A percentile compares a stretch with the other conserved stretches of the same genome.
These are phyloP conservation scores for Aphanocladium album DNA, from an alignment of 2,329 filamentous ascomycete species.

Conservation along the genomic window DNA sequence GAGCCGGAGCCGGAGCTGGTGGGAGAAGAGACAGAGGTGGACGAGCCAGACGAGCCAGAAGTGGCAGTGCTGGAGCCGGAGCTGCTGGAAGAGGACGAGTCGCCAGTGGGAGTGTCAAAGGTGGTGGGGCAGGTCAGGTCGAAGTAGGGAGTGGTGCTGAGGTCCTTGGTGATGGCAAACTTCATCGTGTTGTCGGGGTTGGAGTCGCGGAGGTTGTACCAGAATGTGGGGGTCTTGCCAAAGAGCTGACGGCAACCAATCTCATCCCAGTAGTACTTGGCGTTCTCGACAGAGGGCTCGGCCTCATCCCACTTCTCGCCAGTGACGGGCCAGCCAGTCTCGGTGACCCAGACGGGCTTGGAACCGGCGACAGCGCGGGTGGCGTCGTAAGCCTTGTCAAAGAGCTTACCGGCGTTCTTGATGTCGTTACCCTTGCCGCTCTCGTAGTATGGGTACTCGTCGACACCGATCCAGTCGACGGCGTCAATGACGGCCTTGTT, in stretches of 20 bases:
- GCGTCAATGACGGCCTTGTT: slow-evolving; percentile 58
- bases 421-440: slow-evolving; percentile 50
- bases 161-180: slow-evolving; percentile 51
- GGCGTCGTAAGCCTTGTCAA: slow-evolving; percentile 44
- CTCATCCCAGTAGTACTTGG: slow-evolving; percentile 58
- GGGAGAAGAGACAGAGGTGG: neutral
- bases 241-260: slow-evolving; percentile 57
- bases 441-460: slow-evolving; percentile 65
- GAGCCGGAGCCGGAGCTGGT: slow-evolving; percentile 13
- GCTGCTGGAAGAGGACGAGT: neutral
- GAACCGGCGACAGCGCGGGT: slow-evolving; percentile 41
- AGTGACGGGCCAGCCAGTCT: slow-evolving; percentile 60
- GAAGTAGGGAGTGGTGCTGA: slow-evolving; percentile 46
- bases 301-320: slow-evolving; percentile 52
- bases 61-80: slow-evolving; percentile 15
- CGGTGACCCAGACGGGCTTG: slow-evolving; percentile 57
- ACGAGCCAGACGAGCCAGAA: neutral
- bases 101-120: slow-evolving; percentile 29
- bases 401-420: slow-evolving; percentile 49
- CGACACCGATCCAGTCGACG: slow-evolving; percentile 59
- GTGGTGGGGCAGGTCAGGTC: slow-evolving; percentile 48
- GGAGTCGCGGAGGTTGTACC: slow-evolving; percentile 58
- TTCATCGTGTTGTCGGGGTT: slow-evolving; percentile 55
- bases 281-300: slow-evolving; percentile 51
- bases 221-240: slow-evolving; percentile 52